Conservation (phyloP, 306 rosid genomes). For the Cucurbita argyrosperma region DNA sequence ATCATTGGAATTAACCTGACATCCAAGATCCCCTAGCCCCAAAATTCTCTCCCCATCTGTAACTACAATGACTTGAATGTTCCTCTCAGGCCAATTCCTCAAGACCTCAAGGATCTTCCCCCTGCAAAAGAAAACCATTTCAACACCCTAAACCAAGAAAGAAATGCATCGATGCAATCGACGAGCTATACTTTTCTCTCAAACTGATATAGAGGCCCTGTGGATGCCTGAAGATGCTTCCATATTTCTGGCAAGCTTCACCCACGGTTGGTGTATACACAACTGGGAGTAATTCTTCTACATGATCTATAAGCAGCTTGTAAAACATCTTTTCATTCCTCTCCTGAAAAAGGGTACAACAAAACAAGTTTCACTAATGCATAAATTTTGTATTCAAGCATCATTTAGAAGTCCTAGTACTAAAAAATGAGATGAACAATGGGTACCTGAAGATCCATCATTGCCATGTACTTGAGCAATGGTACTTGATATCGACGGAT, state of each 20-base stretch:
- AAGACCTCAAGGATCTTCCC: constrained; percentile 86
- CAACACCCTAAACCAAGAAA: neutral
- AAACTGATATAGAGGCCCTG: constrained; percentile 91
- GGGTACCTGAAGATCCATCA: constrained; percentile 96
- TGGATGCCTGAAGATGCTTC: constrained; percentile 66
- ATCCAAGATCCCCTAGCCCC: constrained; percentile 96
- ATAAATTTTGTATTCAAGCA: neutral
- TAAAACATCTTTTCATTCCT: constrained; percentile 79
- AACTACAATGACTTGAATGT: constrained; percentile 93
- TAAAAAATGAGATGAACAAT: neutral
- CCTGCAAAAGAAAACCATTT: constrained; percentile 26
- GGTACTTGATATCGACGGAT: constrained; percentile 80
- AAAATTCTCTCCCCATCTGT: constrained; percentile 92
- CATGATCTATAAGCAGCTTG: constrained; percentile 62
- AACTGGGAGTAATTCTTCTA: constrained; percentile 90
- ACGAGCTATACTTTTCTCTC: constrained; percentile 73
- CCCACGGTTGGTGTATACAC: constrained; percentile 97
- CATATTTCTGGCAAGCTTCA: constrained; percentile 98
- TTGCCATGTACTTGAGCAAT: constrained; percentile 73
- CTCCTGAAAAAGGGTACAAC: constrained; percentile 34
- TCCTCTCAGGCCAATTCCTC: constrained; percentile 93
- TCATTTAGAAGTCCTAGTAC: neutral
- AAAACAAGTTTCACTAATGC: neutral
- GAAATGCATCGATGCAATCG: neutral
- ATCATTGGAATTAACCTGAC: constrained; percentile 41